These are phyloP conservation scores for Lentinula aciculospora DNA, from an alignment of 768 basidiomycete species.

Conservation along the genomic window DNA sequence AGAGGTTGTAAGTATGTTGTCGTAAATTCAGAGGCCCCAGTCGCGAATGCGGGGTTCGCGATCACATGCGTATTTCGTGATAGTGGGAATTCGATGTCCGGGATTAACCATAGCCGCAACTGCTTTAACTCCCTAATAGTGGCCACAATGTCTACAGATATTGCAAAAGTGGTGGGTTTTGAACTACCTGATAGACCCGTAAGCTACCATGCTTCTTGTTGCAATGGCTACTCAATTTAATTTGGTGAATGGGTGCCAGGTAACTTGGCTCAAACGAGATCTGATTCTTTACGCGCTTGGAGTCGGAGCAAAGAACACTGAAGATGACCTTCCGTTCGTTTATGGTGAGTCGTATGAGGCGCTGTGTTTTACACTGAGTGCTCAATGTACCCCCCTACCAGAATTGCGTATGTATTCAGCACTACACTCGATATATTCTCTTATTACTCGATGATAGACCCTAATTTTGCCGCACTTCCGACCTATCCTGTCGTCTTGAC, in stretches of 20 bases:
- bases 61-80: neutral
- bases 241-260: slow-evolving; percentile 34
- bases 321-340: slow-evolving; percentile 20
- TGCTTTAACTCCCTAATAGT: neutral
- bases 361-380: neutral
- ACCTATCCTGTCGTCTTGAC: slow-evolving; percentile 80
- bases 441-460: slow-evolving; percentile 33
- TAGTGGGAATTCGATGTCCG: neutral
- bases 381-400: neutral
- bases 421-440: neutral
- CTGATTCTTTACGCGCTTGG: slow-evolving; percentile 74
- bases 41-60: neutral
- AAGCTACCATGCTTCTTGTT: slow-evolving; percentile 12
- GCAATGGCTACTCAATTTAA: neutral
- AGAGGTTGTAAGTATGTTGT: too few relatives aligned
- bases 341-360: neutral
- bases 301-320: slow-evolving; percentile 76
- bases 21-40: neutral
- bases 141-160: slow-evolving; percentile 43
- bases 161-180: slow-evolving; percentile 62
- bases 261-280: slow-evolving; percentile 82
- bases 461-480: slow-evolving; percentile 70
- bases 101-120: neutral
- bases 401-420: neutral
- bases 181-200: slow-evolving; percentile 50